Base-by-base conservation (phyloP, 345 rosid species). In the Laguncularia racemosa region DNA sequence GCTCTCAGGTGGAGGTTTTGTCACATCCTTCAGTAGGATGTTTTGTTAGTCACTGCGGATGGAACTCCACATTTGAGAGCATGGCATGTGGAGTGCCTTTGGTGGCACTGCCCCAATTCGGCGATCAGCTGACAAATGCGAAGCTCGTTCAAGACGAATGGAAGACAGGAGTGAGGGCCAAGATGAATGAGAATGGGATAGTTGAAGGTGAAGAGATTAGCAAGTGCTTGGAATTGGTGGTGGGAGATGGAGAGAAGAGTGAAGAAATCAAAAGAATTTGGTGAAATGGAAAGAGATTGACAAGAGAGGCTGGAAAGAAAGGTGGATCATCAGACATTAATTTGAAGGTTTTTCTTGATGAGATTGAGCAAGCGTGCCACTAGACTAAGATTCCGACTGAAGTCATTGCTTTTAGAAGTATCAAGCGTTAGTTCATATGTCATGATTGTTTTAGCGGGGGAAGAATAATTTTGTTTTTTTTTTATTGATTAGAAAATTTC, bases 21-120 rank as follows among this genome's bases (percentile, higher is more conserved):
- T 63, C 67, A 6, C 83, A 78, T 55, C 61, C 49, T 0, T 64
- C 79, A 5, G 20, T 71, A 0, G 79, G 79, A 18, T 78, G 83
- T 48, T 74, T 78, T 46, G n/a, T 78, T 23, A 69, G 75, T 19
- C 82, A 78, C 47, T 78, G 82, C 7, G 76, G 82, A 10, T 77
- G 82, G 82, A 77, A 65, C 66, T 78, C 82, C 14, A 60, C 68
- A 11, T 20, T 60, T 1, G 78, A 78, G 64, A 63, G 82, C 70
- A 26, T 74, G 59, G 55, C 50, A 13, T 52, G 62, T 0, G 82
- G 79, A 8, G 77, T 73, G 28, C 79, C 79, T 0, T 48, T 74
- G 74, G 73, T 78, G 61, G 71, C 65, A 0, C 55, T 57, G 16
- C 82, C 79, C 3, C 77, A 63, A 46, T 78, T 67, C 65, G 20